Conservation (phyloP, 805 yeast genomes). For the Saturnispora besseyi region DNA sequence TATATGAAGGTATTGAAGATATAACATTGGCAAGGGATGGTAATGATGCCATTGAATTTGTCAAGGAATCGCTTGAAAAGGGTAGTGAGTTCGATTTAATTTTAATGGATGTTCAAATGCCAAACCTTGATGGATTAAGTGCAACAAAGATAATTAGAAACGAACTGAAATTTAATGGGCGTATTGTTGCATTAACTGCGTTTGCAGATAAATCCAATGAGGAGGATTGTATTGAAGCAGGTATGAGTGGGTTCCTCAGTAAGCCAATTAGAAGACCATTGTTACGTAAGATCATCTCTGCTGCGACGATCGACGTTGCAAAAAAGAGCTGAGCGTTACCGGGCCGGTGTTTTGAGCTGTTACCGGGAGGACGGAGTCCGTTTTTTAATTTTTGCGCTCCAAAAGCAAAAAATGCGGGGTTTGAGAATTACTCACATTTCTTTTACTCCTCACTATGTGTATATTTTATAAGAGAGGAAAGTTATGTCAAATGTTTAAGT, state of each 20-base stretch:
- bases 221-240: slow-evolving; percentile 75
- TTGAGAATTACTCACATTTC: neutral
- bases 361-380: neutral
- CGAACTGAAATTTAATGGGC: slow-evolving; percentile 51
- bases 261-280: slow-evolving; percentile 77
- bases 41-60: slow-evolving; percentile 69
- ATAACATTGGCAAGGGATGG: slow-evolving; percentile 85
- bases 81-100: slow-evolving; percentile 54
- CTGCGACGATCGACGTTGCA: slow-evolving; percentile 26
- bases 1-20: slow-evolving; percentile 66
- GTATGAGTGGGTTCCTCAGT: slow-evolving; percentile 86
- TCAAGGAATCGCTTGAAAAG: slow-evolving; percentile 38
- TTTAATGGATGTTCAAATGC: slow-evolving; percentile 98
- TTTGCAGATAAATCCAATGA: slow-evolving; percentile 91
- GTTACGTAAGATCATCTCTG: slow-evolving; percentile 46
- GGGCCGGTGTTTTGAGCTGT: neutral
- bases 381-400: too few species aligned
- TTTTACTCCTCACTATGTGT: too few species aligned
- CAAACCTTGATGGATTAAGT: slow-evolving; percentile 77
- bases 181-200: slow-evolving; percentile 92
- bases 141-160: slow-evolving; percentile 71
- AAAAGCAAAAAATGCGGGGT: neutral
- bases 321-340: neutral
- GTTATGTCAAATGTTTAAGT: too few species aligned
- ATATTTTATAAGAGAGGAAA: too few species aligned